Conservation (phyloP, 1,139 yeast species). For the Pichia inconspicua region DNA sequence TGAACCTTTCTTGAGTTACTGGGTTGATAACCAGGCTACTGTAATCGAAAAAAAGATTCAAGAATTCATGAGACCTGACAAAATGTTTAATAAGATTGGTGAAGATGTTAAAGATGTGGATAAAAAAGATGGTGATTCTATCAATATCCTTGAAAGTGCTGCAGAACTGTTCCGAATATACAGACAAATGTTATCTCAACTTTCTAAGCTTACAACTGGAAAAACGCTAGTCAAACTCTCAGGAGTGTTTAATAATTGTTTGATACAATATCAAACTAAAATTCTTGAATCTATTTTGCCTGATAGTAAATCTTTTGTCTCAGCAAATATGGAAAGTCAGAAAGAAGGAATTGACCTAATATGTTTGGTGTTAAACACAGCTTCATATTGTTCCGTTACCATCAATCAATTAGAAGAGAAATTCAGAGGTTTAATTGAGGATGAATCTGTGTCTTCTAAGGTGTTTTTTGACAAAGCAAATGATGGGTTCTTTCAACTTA, state of each 20-base stretch:
- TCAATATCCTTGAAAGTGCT: conserved; percentile 45
- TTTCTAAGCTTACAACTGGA: conserved; percentile 68
- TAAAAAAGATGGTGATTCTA: conserved; percentile 24
- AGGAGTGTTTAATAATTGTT: conserved; percentile 57
- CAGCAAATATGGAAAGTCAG: conserved; percentile 26
- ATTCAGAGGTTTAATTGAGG: conserved; percentile 40
- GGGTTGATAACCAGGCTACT: conserved; percentile 84
- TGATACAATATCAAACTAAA: conserved; percentile 54
- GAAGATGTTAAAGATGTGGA: conserved; percentile 23
- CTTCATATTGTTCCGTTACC: conserved; percentile 80
- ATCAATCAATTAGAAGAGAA: conserved; percentile 68
- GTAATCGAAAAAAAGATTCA: conserved; percentile 52
- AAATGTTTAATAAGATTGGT: conserved; percentile 38
- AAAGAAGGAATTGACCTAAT: conserved; percentile 58
- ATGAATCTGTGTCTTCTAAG: conserved; percentile 31
- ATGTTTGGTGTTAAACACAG: conserved; percentile 74
- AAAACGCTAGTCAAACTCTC: conserved; percentile 59
- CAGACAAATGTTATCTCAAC: conserved; percentile 64
- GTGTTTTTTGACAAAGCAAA: conserved; percentile 48
- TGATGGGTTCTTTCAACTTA: conserved; percentile 49
- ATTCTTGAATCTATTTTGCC: conserved; percentile 58
- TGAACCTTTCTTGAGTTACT: conserved; percentile 74
- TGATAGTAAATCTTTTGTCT: conserved; percentile 29
- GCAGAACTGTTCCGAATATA: conserved; percentile 78
- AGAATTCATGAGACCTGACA: conserved; percentile 47